Evolutionary conservation across 331 rosid species (phyloP).

Genomic region (Phaseolus coccineus): DNA sequence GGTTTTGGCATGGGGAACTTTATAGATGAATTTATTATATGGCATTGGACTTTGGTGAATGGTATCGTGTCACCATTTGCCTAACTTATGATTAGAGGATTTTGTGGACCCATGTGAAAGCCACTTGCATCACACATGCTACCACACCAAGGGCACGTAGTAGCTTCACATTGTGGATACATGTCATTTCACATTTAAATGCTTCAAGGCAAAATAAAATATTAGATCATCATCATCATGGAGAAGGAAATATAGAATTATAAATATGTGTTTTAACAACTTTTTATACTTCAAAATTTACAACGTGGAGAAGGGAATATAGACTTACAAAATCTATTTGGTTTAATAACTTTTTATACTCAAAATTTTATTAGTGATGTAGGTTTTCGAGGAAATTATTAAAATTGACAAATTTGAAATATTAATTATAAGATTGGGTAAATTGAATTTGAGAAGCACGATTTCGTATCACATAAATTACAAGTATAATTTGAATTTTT

Average conservation of each 20-base stretch:
- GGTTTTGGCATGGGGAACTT: constrained; percentile 40
- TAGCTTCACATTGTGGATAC: constrained; percentile 7
- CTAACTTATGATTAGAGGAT: constrained; percentile 48
- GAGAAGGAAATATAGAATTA: not conserved
- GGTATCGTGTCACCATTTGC: constrained; percentile 25
- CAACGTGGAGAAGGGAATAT: too few relatives aligned
- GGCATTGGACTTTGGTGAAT: constrained; percentile 32
- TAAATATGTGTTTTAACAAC: not conserved
- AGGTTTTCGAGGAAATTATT: too few relatives aligned
- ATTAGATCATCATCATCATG: not conserved
- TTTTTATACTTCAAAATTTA: too few relatives aligned
- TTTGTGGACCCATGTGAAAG: constrained; percentile 58
- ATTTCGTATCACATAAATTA: too few relatives aligned
- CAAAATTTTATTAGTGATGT: too few relatives aligned
- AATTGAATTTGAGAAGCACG: too few relatives aligned
- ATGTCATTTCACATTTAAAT: constrained; percentile 32
- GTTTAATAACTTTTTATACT: too few relatives aligned
- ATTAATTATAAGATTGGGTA: too few relatives aligned
- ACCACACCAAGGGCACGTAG: constrained; percentile 28
- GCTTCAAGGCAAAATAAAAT: constrained; percentile 7
- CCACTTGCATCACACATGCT: constrained; percentile 41
- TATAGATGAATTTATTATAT: constrained; percentile 24
- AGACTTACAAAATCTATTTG: too few relatives aligned
- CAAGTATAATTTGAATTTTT: too few relatives aligned
- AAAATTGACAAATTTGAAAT: too few relatives aligned